Conservation (phyloP, 495 filamentous ascomycete genomes). For the Penicillium odoratum region DNA sequence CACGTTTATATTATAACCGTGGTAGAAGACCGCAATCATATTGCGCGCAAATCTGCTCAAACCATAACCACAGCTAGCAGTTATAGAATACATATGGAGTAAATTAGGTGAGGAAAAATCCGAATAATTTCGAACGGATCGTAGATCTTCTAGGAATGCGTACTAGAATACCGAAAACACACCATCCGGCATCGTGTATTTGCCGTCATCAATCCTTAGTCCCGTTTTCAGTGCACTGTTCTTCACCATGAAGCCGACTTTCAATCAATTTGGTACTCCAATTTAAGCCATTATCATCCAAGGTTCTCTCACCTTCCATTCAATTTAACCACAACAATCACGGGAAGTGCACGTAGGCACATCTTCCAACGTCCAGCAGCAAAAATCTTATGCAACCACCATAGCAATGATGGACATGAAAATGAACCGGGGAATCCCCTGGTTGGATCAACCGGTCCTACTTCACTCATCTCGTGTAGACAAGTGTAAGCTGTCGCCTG, state of each 20-base stretch:
- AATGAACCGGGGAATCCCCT: conserved; percentile 26
- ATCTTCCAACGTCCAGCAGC: background rate
- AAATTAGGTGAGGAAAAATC: conserved; percentile 15
- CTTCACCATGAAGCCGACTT: conserved; percentile 3
- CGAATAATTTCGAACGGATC: conserved; percentile 35
- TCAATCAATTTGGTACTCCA: background rate
- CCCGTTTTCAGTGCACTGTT: conserved; percentile 17
- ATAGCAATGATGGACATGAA: conserved; percentile 25
- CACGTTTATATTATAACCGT: background rate
- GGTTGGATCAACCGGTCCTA: conserved; percentile 48
- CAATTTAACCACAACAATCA: background rate
- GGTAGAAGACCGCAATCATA: background rate
- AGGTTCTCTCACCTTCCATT: background rate
- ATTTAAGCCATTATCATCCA: conserved; percentile 8
- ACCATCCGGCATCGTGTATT: background rate
- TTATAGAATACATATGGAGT: background rate
- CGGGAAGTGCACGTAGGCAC: background rate
- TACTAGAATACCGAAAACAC: conserved; percentile 10
- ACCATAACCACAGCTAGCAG: background rate
- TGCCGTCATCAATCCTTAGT: conserved; percentile 8
- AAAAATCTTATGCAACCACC: background rate
- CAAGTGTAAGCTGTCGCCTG: conserved; percentile 43
- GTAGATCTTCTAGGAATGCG: conserved; percentile 7
- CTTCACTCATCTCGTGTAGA: conserved; percentile 49
- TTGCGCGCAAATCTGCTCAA: conserved; percentile 35